A percentile compares a stretch with the other conserved stretches of the same genome.
Conservation (phyloP, 768 basidiomycete genomes). For the Termitomyces sp. region DNA sequence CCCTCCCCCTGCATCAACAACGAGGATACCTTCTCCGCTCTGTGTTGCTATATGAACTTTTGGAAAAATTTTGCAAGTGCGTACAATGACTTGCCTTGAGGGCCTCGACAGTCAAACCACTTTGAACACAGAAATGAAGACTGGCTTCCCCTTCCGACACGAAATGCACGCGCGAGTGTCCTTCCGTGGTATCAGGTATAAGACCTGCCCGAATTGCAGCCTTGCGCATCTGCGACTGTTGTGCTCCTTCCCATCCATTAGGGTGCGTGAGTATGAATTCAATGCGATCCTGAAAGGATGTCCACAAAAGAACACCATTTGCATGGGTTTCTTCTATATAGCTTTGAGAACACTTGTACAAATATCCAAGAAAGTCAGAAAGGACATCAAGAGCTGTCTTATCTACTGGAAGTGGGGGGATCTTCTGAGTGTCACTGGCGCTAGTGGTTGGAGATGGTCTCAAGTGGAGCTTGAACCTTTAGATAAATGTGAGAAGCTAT, state of each 20-base stretch:
- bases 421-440: slow-evolving; percentile 7
- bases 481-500: background rate
- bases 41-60: slow-evolving; percentile 12
- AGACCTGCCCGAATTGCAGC: slow-evolving; percentile 48
- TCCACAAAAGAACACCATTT: slow-evolving; percentile 35
- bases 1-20: slow-evolving; percentile 59
- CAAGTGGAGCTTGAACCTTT: slow-evolving; percentile 32
- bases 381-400: slow-evolving; percentile 39
- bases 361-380: slow-evolving; percentile 43
- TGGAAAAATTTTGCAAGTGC: background rate
- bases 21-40: slow-evolving; percentile 39
- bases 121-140: slow-evolving; percentile 46
- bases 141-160: slow-evolving; percentile 63
- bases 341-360: slow-evolving; percentile 33
- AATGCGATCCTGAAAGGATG: slow-evolving; percentile 29
- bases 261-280: slow-evolving; percentile 49
- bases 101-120: slow-evolving; percentile 30
- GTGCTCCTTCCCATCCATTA: slow-evolving; percentile 57
- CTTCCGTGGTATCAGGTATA: slow-evolving; percentile 31
- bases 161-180: slow-evolving; percentile 41
- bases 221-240: slow-evolving; percentile 47
- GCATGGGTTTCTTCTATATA: slow-evolving; percentile 43
- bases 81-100: slow-evolving; percentile 18
- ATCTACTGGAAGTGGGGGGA: slow-evolving; percentile 35
- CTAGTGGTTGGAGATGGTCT: slow-evolving; percentile 14